Evolutionary conservation across 371 early-diverging fungal genomes (phyloP).

Genomic region (Syncephalastrum sp.): DNA sequence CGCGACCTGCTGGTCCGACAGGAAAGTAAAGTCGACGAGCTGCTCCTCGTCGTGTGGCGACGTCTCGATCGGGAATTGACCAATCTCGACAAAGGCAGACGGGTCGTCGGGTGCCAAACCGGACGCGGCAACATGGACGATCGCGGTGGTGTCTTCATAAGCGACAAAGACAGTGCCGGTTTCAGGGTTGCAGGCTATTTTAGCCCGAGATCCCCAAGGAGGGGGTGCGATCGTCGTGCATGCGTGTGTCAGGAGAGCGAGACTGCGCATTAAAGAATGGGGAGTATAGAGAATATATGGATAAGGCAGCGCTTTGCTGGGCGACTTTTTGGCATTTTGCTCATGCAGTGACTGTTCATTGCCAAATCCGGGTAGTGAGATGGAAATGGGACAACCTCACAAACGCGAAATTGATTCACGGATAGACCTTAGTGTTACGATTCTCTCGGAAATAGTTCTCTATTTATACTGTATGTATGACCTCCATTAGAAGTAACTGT

Average conservation of each 20-base stretch:
- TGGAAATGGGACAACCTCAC: no score
- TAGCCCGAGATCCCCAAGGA: constrained; percentile 45
- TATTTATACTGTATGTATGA: no score
- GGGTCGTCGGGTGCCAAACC: constrained; percentile 26
- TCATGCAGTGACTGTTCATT: no score
- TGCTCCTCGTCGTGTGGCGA: neutral
- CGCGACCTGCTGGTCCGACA: constrained; percentile 65
- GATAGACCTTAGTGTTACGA: no score
- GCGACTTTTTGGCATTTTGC: no score
- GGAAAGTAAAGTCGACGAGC: constrained; percentile 56
- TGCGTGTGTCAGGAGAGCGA: constrained; percentile 40
- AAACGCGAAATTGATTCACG: no score
- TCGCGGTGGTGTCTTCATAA: constrained; percentile 30
- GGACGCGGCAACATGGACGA: constrained; percentile 20
- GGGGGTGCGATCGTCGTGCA: constrained; percentile 30
- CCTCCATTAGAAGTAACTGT: no score
- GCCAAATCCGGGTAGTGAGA: no score
- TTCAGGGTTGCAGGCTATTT: constrained; percentile 53
- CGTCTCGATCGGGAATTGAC: constrained; percentile 7
- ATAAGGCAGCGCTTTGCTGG: no score
- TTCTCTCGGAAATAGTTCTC: no score
- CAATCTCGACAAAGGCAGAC: constrained; percentile 27
- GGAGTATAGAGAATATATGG: no score
- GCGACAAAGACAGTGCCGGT: constrained; percentile 49
- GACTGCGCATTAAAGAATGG: constrained; percentile 34